Evolutionary conservation across 177 flowering plant species (phyloP).

Genomic region (Telopea speciosissima): DNA sequence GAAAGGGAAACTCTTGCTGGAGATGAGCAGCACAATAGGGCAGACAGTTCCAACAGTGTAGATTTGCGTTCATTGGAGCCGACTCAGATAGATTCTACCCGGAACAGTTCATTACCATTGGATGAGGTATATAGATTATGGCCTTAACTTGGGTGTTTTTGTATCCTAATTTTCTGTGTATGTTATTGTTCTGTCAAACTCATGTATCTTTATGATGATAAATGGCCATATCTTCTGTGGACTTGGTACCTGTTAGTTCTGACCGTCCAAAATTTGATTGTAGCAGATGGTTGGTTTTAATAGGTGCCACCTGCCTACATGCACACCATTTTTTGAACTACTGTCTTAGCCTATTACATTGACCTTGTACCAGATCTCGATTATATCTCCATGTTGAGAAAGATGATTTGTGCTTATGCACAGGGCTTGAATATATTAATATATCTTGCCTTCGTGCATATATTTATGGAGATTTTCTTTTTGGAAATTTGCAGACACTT

Average conservation of each 20-base stretch:
- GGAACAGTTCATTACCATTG: slow-evolving; percentile 15
- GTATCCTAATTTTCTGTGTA: not conserved
- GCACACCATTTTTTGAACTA: too few relatives aligned
- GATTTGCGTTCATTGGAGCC: slow-evolving; percentile 4
- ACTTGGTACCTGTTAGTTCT: too few relatives aligned
- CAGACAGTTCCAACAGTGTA: not conserved
- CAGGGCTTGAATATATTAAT: not conserved
- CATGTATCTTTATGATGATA: not conserved
- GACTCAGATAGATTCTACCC: slow-evolving; percentile 1
- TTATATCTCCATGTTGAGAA: not conserved
- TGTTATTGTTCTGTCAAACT: not conserved
- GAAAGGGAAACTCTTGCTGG: slow-evolving; percentile 5
- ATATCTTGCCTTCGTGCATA: not conserved
- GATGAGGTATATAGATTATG: slow-evolving; percentile 10
- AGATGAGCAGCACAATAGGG: slow-evolving; percentile 9
- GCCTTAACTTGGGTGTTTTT: not conserved
- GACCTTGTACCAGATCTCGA: too few relatives aligned
- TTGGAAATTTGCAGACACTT: too few relatives aligned
- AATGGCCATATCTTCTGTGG: not conserved
- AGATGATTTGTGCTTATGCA: not conserved
- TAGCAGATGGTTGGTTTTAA: too few relatives aligned
- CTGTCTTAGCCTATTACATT: not conserved
- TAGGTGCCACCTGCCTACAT: too few relatives aligned
- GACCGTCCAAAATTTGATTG: too few relatives aligned
- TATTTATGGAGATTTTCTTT: not conserved